Base-by-base conservation (phyloP, 371 early-diverging fungal genomes). In the Mortierella sp. region DNA sequence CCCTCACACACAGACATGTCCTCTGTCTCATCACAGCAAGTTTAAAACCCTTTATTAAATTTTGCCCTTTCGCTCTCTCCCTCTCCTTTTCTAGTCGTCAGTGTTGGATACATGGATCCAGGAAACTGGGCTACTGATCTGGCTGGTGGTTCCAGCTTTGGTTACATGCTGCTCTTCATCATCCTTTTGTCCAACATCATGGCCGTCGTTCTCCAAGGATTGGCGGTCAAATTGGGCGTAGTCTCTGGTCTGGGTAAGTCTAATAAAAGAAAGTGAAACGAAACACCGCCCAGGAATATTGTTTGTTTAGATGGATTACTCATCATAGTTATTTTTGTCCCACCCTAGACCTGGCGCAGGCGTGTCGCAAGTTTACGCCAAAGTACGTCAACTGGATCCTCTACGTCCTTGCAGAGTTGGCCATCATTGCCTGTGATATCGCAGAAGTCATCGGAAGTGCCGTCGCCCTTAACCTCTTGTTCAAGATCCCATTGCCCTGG, bases 401-500 rank as follows among this genome's bases (percentile, higher is more conserved):
- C 58, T 93, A 94, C 75, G 77, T 94, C 6, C 70, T 95, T 8
- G 90, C 92, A 55, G 95, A 96, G 72, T 63, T 90, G 22, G 95
- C 94, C 28, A 94, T 95, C 57, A 90, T 95, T 61, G 92, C 93
- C 3, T 90, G 88, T 26, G 93, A 94, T 80, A 84, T 94, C 39
- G 95, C 96, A 18, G 94, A 95, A 79, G 95, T 94, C 59, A 95
- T 96, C 79, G 96, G 95, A 52, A 90, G 93, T 52, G 96, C 95
- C 0, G 92, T 96, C 67, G 95, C 94, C 0, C 77, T 96, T 16
- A 92, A 94, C 45, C 78, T 95, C n/a, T 84, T 96, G n/a, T 93
- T 94, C 74, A 84, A 80, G 9, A 62, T 95, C 35, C 94, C 95
- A 0, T 73, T 95, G 55, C 87, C 91, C 6, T 90, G 89, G 77